Percentiles rank a stretch among this genome's conserved stretches.
These are phyloP conservation scores for Maudiozyma humilis DNA, from an alignment of 1,139 yeast species.

Conservation along the genomic window DNA sequence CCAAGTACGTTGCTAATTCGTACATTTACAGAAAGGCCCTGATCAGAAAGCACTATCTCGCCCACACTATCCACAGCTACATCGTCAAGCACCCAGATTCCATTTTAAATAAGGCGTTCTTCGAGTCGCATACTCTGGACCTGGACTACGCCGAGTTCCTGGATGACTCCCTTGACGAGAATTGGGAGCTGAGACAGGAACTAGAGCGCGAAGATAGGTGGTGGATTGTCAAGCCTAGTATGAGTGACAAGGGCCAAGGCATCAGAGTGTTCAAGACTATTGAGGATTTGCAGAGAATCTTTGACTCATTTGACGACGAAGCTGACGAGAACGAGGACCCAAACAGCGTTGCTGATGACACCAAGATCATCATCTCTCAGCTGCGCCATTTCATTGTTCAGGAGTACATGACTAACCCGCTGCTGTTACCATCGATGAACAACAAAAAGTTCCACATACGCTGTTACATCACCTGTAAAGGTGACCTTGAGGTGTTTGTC, in stretches of 20 bases:
- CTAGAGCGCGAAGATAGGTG: slow-evolving; percentile 51
- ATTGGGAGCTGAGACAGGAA: slow-evolving; percentile 77
- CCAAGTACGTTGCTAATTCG: slow-evolving; percentile 61
- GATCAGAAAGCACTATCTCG: slow-evolving; percentile 79
- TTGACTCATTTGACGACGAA: slow-evolving; percentile 76
- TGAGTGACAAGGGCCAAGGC: slow-evolving; percentile 97
- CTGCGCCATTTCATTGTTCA: slow-evolving; percentile 87
- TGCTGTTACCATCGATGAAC: slow-evolving; percentile 53
- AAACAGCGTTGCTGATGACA: slow-evolving; percentile 33
- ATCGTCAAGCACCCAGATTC: slow-evolving; percentile 68
- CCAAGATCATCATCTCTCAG: slow-evolving; percentile 68
- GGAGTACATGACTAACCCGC: slow-evolving; percentile 60
- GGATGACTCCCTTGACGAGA: slow-evolving; percentile 88
- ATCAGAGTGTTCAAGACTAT: slow-evolving; percentile 71
- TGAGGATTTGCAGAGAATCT: slow-evolving; percentile 71
- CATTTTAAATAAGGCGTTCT: slow-evolving; percentile 50
- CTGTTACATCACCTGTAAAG: slow-evolving; percentile 70
- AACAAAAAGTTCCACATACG: slow-evolving; percentile 81
- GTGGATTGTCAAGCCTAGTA: slow-evolving; percentile 90
- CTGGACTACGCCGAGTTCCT: slow-evolving; percentile 94
- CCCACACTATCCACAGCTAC: slow-evolving; percentile 69
- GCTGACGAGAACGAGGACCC: slow-evolving; percentile 44
- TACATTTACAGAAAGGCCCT: slow-evolving; percentile 81
- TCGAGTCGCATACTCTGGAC: slow-evolving; percentile 72
- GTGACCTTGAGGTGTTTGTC: slow-evolving; percentile 69